Evolutionary conservation across 1,284 basidiomycete species (phyloP).

Genomic region (Testicularia cyperi): DNA sequence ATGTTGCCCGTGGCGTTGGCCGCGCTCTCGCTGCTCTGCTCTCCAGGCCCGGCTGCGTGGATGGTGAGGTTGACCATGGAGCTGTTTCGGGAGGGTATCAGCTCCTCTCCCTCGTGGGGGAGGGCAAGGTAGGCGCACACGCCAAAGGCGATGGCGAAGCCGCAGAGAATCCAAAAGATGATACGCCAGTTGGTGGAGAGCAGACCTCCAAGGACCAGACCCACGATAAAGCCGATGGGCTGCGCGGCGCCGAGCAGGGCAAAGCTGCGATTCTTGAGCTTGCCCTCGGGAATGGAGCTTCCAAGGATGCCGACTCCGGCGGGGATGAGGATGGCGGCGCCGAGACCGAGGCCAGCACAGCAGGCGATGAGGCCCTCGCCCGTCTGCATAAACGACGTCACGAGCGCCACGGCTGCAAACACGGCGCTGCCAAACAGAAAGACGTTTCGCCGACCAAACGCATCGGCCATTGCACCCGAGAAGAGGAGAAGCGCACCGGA

Average conservation of each 20-base stretch:
- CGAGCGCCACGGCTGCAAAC: slow-evolving; percentile 54
- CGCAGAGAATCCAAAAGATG: slow-evolving; percentile 67
- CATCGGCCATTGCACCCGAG: slow-evolving; percentile 62
- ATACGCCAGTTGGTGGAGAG: slow-evolving; percentile 68
- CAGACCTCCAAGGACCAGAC: slow-evolving; percentile 70
- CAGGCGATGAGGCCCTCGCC: slow-evolving; percentile 55
- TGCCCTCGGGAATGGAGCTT: slow-evolving; percentile 54
- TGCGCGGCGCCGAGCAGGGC: slow-evolving; percentile 67
- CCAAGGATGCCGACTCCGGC: slow-evolving; percentile 57
- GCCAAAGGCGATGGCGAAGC: slow-evolving; percentile 65
- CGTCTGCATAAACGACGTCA: slow-evolving; percentile 53
- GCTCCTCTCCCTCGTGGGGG: slow-evolving; percentile 53
- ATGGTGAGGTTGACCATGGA: slow-evolving; percentile 7
- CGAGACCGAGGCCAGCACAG: slow-evolving; percentile 48
- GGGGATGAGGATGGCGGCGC: slow-evolving; percentile 31
- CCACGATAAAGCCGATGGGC: slow-evolving; percentile 69
- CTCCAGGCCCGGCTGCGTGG: not conserved
- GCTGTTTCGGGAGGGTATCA: slow-evolving; percentile 9
- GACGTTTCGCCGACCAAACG: slow-evolving; percentile 61
- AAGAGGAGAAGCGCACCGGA: slow-evolving; percentile 67
- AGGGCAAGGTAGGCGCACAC: slow-evolving; percentile 64
- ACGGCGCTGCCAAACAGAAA: slow-evolving; percentile 63
- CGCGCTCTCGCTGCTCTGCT: slow-evolving; percentile 3
- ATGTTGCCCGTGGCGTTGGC: not conserved
- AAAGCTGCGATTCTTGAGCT: slow-evolving; percentile 55